Evolutionary conservation across 306 rosid genomes (phyloP), one percentile per base, ranked within the genome.

Genomic region (Vigna reflexopilosa): DNA sequence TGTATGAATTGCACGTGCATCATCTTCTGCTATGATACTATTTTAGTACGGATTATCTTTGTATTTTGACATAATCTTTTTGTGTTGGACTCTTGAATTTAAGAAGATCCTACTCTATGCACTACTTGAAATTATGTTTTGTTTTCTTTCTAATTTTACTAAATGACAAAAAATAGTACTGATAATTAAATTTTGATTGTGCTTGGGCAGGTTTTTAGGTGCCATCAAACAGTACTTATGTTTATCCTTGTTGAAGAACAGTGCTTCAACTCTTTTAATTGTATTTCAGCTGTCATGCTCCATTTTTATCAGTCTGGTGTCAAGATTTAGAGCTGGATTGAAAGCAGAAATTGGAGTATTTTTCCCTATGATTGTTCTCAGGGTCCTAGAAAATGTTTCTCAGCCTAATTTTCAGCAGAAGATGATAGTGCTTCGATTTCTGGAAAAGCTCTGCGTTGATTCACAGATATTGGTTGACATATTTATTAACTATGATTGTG

Each of bases 281-380:
- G 93, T 96, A 73, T 93, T 93, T 81, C 99, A 96, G 90, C 89
- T 96, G 72, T 96, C 99, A 47, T 93, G 97, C 91, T 96, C 99
- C 88, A 93, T 96, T 76, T 96, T 96, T 86, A 93, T 96, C 72
- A 96, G 99, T 84, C 91, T 96, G 82, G 98, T 96, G 79, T 93
- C 98, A 87, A 88, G 99, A 81, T 96, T 96, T 88, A 93, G 98
- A 87, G 88, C 93, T 81, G 99, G 99, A 62, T 66, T 96, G 83
- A 96, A 96, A 84, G 99, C 99, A 56, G 99, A 96, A 89, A 96
- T 96, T 77, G 99, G 99, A 78, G 99, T 96, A 3, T 96, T 96
- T 89, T 96, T 89, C 81, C 99, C 99, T 51, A 96, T 96, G 99
- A 96, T 96, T 81, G 98, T 96, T 82, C 92, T 96, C 81, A 90